Evolutionary conservation across 169 alveolate species (phyloP).

Genomic region (Plasmodium adleri): DNA sequence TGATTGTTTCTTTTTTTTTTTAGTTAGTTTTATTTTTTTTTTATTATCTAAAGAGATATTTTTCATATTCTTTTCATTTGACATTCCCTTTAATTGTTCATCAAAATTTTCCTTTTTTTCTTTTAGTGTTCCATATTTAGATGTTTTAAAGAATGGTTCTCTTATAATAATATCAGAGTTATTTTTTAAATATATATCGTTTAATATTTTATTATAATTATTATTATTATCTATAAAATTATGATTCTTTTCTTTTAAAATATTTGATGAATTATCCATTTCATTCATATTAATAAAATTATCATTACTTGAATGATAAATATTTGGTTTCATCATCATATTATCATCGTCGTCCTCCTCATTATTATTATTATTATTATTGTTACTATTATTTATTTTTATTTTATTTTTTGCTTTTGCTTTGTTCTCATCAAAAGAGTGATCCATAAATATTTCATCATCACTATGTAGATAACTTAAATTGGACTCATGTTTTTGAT

Average conservation of each 20-base stretch:
- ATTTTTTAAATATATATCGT: neutral
- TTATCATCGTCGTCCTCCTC: too few relatives aligned
- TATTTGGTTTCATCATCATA: too few relatives aligned
- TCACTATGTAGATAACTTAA: too few relatives aligned
- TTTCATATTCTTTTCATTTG: neutral
- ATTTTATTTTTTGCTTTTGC: too few relatives aligned
- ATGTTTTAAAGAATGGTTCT: constrained; percentile 17
- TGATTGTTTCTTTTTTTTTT: constrained; percentile 15
- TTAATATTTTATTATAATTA: neutral
- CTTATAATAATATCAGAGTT: neutral
- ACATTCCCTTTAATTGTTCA: neutral
- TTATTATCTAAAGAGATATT: neutral
- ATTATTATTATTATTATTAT: too few relatives aligned
- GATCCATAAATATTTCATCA: too few relatives aligned
- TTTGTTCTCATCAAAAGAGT: too few relatives aligned
- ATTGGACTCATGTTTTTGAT: too few relatives aligned
- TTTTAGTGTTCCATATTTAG: constrained; percentile 4
- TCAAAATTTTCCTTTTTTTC: neutral
- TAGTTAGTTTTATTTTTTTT: constrained; percentile 39
- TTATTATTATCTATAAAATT: neutral
- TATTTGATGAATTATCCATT: neutral
- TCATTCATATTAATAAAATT: constrained; percentile 5
- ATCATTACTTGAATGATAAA: neutral
- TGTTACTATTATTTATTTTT: too few relatives aligned
- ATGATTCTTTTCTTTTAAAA: neutral